Base-by-base conservation (phyloP, 306 rosid genomes). In the Lathyrus aphaca region DNA sequence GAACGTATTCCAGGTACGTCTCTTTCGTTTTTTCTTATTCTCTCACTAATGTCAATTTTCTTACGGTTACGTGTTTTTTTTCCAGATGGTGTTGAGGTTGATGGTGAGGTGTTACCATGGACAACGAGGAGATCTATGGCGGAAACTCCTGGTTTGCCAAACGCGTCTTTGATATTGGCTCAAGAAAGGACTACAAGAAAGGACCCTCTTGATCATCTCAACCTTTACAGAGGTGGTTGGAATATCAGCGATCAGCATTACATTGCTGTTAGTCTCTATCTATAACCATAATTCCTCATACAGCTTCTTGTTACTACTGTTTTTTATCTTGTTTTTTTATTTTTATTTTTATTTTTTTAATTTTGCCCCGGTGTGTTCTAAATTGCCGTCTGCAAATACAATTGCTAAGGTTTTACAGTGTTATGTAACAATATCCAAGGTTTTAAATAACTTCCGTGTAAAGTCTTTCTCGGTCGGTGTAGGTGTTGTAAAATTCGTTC, bases 201-300 rank as follows among this genome's bases (percentile, higher is more conserved):
- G 56, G 97, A 91, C 82, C 96, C 97, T 14, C 64, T 69, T 8
- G 75, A 89, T 27, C 5, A 63, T 44, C 84, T 84, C 13, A 80
- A 85, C 27, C 80, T 29, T 49, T 94, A 94, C 81, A 79, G 62
- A 46, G 99, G 99, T 35, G 99, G 96, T 74, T 94, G 97, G 97
- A 89, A 94, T 55, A 87, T 94, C 78, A 89, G 80, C 74, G 71
- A 87, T 61, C 0, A 18, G 4, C 92, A 94, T 82, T 94, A 94
- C 66, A 83, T 88, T 83, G 86, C 91, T 8, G 99, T 91, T 71
- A 85, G 88, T 81, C 48, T 48, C 27, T 7, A 35, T 35, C 39
- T 35, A 35, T 35, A 35, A 35, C 8, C 39, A 6, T 35, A 35
- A 35, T 7, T 2, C 39, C 39, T 35, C 39, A 7, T 7, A 35